These are phyloP conservation scores for Neofusicoccum kwambonambiense DNA, from an alignment of 2,329 filamentous ascomycete species.

Conservation along the genomic window DNA sequence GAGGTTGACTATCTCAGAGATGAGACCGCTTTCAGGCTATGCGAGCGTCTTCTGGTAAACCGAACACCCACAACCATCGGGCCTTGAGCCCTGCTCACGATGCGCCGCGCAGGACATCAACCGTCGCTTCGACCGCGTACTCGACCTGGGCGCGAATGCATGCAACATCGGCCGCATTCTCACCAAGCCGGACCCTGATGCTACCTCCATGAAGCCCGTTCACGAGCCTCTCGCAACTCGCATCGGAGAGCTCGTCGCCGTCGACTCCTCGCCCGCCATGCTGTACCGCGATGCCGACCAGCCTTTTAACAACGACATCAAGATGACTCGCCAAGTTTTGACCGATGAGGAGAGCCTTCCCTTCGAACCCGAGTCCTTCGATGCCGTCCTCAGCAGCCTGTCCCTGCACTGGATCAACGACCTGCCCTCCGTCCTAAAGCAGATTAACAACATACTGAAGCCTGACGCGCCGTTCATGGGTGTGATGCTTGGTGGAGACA, in stretches of 20 bases:
- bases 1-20: constrained; percentile 91
- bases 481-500: constrained; percentile 95
- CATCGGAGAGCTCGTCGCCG: constrained; percentile 73
- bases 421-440: constrained; percentile 76
- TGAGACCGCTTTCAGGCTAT: constrained; percentile 80
- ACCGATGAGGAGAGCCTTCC: constrained; percentile 71
- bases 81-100: background rate
- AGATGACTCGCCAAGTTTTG: constrained; percentile 74
- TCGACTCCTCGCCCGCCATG: constrained; percentile 74
- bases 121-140: constrained; percentile 75
- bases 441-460: constrained; percentile 84
- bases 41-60: constrained; percentile 76
- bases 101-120: constrained; percentile 76
- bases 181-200: constrained; percentile 60
- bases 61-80: background rate
- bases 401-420: constrained; percentile 98
- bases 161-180: constrained; percentile 89
- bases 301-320: constrained; percentile 71
- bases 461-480: constrained; percentile 90
- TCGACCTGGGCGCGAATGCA: constrained; percentile 93
- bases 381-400: constrained; percentile 84
- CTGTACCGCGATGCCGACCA: constrained; percentile 76
- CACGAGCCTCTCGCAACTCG: constrained; percentile 67
- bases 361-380: constrained; percentile 74
- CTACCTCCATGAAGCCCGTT: constrained; percentile 60